These are phyloP conservation scores for Pseudomonodictys pantanalensis DNA, from an alignment of 495 filamentous ascomycete species.

Conservation along the genomic window DNA sequence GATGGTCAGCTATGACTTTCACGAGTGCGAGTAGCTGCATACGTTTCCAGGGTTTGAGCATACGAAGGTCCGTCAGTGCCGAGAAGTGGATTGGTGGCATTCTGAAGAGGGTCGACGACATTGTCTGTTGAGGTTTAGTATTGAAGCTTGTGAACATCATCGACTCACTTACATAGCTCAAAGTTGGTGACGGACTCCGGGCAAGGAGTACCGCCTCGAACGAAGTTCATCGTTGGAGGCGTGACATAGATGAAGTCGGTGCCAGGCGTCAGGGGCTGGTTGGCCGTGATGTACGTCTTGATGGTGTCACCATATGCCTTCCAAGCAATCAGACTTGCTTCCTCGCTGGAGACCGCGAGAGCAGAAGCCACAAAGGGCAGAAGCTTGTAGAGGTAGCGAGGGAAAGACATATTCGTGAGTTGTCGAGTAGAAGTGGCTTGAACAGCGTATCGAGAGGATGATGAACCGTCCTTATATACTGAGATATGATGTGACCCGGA, in stretches of 20 bases:
- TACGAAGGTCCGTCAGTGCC: constrained; percentile 6
- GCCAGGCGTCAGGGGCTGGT: neutral
- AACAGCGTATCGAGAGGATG: neutral
- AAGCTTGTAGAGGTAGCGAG: constrained; percentile 5
- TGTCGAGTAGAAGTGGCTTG: neutral
- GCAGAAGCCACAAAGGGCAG: constrained; percentile 5
- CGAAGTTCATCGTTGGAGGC: constrained; percentile 9
- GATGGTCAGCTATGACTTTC: neutral
- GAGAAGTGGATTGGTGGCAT: neutral
- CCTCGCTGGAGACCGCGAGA: constrained; percentile 2
- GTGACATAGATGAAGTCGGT: constrained; percentile 13
- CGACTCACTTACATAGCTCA: constrained; percentile 7
- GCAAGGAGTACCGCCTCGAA: constrained; percentile 8
- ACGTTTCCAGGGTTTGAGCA: constrained; percentile 4
- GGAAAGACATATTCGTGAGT: constrained; percentile 6
- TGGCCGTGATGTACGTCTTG: neutral
- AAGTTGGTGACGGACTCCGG: constrained; percentile 11
- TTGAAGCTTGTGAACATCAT: neutral
- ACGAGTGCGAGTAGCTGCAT: neutral
- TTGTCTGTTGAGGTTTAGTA: neutral
- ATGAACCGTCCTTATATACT: neutral
- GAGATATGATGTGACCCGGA: neutral
- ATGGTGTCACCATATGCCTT: constrained; percentile 14
- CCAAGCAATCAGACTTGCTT: constrained; percentile 16
- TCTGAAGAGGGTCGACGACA: constrained; percentile 8